Evolutionary conservation across 2,329 filamentous ascomycete genomes (phyloP).

Genomic region (Diaporthe destruens): DNA sequence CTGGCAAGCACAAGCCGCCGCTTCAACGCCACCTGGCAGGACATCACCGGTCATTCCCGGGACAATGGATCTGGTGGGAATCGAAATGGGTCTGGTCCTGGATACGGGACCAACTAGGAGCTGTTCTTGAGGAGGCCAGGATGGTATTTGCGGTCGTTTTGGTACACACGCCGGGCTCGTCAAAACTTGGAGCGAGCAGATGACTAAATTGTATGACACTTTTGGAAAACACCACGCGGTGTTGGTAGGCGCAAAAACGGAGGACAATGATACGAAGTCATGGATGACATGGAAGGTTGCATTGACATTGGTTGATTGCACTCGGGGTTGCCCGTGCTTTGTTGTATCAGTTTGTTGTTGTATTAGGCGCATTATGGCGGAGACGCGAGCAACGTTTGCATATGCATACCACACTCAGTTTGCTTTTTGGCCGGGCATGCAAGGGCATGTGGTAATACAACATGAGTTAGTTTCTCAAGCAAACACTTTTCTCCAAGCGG

Average conservation of each 20-base stretch:
- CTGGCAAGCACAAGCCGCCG: slow-evolving; percentile 85
- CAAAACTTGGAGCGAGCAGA: slow-evolving; percentile 4
- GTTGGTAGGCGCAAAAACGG: slow-evolving; percentile 14
- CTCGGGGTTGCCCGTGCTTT: neutral
- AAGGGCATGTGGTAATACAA: neutral
- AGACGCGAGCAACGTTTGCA: slow-evolving; percentile 27
- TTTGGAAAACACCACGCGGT: neutral
- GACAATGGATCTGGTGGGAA: slow-evolving; percentile 9
- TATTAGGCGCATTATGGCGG: slow-evolving; percentile 2
- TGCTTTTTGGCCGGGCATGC: neutral
- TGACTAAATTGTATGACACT: slow-evolving; percentile 30
- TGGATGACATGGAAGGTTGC: neutral
- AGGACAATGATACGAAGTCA: neutral
- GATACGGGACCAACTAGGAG: slow-evolving; percentile 37
- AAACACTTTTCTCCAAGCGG: neutral
- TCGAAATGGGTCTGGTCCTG: slow-evolving; percentile 10
- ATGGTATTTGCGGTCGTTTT: slow-evolving; percentile 5
- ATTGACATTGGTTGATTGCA: neutral
- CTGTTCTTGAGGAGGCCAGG: neutral
- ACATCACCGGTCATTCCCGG: slow-evolving; percentile 74
- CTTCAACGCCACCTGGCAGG: slow-evolving; percentile 89
- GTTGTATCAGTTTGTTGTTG: neutral
- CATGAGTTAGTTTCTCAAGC: neutral
- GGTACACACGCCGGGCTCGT: slow-evolving; percentile 4
- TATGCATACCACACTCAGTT: slow-evolving; percentile 8